Evolutionary conservation across 148 eudicot species (phyloP).

Genomic region (Fagopyrum homotropicum): DNA sequence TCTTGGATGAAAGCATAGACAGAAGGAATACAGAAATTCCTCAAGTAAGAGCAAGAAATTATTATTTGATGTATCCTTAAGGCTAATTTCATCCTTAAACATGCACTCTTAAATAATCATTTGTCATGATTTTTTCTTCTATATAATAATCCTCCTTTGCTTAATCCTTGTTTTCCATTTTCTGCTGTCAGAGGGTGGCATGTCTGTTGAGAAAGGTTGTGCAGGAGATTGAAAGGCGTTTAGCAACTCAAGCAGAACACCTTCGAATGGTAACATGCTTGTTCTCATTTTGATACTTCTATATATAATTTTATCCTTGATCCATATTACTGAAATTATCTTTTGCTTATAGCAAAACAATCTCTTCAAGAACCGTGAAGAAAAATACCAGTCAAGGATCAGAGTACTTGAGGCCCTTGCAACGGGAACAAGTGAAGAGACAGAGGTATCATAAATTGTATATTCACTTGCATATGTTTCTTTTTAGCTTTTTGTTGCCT

Average conservation of each 20-base stretch:
- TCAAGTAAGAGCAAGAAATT: slow-evolving; percentile 36
- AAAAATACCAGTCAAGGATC: slow-evolving; percentile 80
- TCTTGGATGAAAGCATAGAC: slow-evolving; percentile 80
- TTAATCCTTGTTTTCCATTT: neutral
- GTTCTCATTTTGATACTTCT: neutral
- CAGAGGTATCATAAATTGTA: slow-evolving; percentile 40
- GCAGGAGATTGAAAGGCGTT: slow-evolving; percentile 89
- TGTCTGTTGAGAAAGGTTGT: slow-evolving; percentile 84
- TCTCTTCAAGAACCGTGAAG: slow-evolving; percentile 82
- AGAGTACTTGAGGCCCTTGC: slow-evolving; percentile 91
- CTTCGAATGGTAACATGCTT: slow-evolving; percentile 60
- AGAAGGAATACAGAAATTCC: slow-evolving; percentile 78
- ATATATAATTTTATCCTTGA: neutral
- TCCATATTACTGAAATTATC: neutral
- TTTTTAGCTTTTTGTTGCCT: neutral
- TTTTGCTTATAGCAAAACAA: slow-evolving; percentile 62
- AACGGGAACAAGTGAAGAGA: slow-evolving; percentile 71
- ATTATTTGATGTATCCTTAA: neutral
- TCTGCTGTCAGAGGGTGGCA: slow-evolving; percentile 60
- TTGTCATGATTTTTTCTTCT: slow-evolving; percentile 12
- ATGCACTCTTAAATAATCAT: neutral
- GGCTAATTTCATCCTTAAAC: no score
- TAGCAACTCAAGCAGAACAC: slow-evolving; percentile 90
- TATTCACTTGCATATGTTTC: neutral
- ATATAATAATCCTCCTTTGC: neutral